A percentile compares a stretch with the other conserved stretches of the same genome.
These are phyloP conservation scores for Somion occarium DNA, from an alignment of 1,284 basidiomycete genomes.

Conservation along the genomic window DNA sequence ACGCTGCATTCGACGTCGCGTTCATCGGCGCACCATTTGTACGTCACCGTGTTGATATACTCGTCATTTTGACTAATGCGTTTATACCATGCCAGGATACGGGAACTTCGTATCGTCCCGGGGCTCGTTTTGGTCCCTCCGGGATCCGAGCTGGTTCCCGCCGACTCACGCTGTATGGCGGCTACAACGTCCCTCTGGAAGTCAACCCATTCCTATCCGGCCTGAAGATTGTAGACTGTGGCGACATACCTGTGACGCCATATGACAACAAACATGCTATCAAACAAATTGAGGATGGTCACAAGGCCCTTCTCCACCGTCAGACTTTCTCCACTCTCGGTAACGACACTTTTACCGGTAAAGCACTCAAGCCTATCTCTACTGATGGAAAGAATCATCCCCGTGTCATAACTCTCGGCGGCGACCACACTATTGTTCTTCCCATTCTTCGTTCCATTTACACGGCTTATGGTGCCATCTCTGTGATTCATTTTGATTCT, in stretches of 20 bases:
- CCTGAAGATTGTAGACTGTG: constrained; percentile 68
- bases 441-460: constrained; percentile 62
- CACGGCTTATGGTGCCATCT: constrained; percentile 66
- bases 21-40: constrained; percentile 79
- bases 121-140: constrained; percentile 74
- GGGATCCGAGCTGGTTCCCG: constrained; percentile 75
- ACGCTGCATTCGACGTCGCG: constrained; percentile 64
- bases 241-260: constrained; percentile 55
- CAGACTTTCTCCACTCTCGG: constrained; percentile 54
- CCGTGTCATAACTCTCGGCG: constrained; percentile 68
- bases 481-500: constrained; percentile 78
- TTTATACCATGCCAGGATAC: too few species aligned
- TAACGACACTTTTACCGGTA: constrained; percentile 53
- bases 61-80: neutral
- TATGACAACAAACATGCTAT: constrained; percentile 70
- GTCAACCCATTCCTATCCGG: constrained; percentile 64
- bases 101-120: constrained; percentile 71
- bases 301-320: constrained; percentile 59
- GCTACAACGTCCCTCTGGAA: constrained; percentile 69
- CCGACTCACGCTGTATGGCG: constrained; percentile 66
- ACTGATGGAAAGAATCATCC: constrained; percentile 63
- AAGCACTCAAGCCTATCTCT: constrained; percentile 48
- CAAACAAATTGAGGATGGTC: constrained; percentile 66
- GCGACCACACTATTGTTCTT: constrained; percentile 74
- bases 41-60: constrained; percentile 23